Percentiles rank a stretch among this genome's conserved stretches.
Evolutionary conservation across 441 rosid genomes (phyloP).

Genomic region (Melastoma candidum): DNA sequence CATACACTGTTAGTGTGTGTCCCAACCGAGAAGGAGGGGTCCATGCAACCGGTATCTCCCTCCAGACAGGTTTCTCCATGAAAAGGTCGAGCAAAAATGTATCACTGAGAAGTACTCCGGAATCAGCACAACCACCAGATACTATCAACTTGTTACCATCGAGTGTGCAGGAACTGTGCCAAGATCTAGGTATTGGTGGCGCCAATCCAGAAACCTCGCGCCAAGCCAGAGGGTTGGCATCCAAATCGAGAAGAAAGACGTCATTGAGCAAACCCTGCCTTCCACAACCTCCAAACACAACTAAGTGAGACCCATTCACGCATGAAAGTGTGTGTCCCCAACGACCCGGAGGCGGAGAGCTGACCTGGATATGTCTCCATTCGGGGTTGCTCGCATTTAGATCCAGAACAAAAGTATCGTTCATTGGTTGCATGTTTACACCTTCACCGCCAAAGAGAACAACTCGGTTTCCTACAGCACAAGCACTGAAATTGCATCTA

Average conservation of each 20-base stretch:
- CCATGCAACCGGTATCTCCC: constrained; percentile 88
- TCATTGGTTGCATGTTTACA: constrained; percentile 96
- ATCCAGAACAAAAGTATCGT: constrained; percentile 90
- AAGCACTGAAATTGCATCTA: constrained; percentile 87
- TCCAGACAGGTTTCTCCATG: constrained; percentile 86
- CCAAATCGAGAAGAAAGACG: constrained; percentile 82
- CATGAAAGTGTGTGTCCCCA: constrained; percentile 98
- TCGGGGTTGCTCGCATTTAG: constrained; percentile 69
- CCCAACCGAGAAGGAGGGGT: constrained; percentile 91
- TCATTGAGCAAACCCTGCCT: constrained; percentile 86
- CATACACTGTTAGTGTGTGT: constrained; percentile 78
- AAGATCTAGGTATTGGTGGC: constrained; percentile 93
- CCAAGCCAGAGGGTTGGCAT: constrained; percentile 89
- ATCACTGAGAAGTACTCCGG: constrained; percentile 87
- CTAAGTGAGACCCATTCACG: constrained; percentile 79
- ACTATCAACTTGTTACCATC: constrained; percentile 92
- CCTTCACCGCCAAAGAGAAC: constrained; percentile 97
- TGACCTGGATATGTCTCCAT: constrained; percentile 85
- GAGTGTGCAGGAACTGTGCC: constrained; percentile 98
- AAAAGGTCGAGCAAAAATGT: constrained; percentile 85
- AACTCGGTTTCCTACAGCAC: constrained; percentile 93
- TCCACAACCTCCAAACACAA: constrained; percentile 96
- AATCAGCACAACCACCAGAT: constrained; percentile 96
- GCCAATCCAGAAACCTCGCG: constrained; percentile 86
- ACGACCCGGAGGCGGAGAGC: constrained; percentile 96